Base-by-base conservation (phyloP, 768 basidiomycete genomes). In the Cyathus striatus region DNA sequence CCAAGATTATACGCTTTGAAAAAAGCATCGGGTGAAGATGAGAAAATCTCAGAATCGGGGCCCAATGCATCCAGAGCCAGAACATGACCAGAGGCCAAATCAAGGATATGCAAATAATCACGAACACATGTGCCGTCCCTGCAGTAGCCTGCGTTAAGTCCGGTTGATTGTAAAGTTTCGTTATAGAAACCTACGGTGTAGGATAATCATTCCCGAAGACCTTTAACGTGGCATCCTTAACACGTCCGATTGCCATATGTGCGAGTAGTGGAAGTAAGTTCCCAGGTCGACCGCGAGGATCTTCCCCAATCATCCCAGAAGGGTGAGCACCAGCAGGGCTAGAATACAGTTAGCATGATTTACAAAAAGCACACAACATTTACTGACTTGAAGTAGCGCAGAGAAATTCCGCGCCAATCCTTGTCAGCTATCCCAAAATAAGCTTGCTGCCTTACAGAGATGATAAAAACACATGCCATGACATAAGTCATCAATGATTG, bases 371-470 rank as follows among this genome's bases (percentile, higher is more conserved):
- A 23, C 23, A 14, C 13, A 18, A 34, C 32, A 18, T 9, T 59
- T 51, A 90, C n/a, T n/a, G n/a, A n/a, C 87, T 99, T 99, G 86
- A 99, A 99, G 67, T 98, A 99, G 43, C 96, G 79, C 49, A 98
- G 72, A 35, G 90, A 89, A 57, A 96, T 79, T 0, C 82, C 89
- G 26, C 81, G 72, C 89, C 90, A 95, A 50, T 66, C 72, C 49
- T 71, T 59, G 54, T 90, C 79, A 44, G 90, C 88, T 88, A 60
- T 30, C 37, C 43, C 23, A 26, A 18, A n/a, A 21, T 41, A 13
- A 40, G 10, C 24, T 40, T 9, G 40, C 18, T 36, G 21, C 25
- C n/a, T 33, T 35, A 32, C 6, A 17, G 36, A 21, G 27, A 7
- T 25, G 23, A 42, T 55, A 33, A 51, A 37, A 39, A 60, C n/a